These are phyloP conservation scores for Cryptomeria japonica DNA, from an alignment of 75 land plant species.

Conservation along the genomic window DNA sequence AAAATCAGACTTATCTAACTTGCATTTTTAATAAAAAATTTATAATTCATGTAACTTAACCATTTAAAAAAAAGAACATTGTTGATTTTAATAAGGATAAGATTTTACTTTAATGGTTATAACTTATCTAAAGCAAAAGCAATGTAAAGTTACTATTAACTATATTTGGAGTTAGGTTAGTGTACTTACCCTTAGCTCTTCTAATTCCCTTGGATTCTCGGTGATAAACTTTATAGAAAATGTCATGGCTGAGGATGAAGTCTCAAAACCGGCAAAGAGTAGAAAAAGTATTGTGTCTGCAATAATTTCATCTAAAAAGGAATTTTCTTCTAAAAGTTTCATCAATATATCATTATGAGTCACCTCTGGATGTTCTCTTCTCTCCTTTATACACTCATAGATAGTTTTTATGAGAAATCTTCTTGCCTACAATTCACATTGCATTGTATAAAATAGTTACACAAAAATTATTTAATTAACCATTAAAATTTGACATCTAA, in stretches of 20 bases:
- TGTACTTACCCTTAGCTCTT: constrained; percentile 35
- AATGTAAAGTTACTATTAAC: too few species aligned
- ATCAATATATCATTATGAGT: not conserved
- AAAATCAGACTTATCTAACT: too few species aligned
- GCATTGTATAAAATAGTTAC: too few species aligned
- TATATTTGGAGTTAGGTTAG: too few species aligned
- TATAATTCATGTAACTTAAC: too few species aligned
- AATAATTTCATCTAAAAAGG: constrained; percentile 33
- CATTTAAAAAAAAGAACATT: too few species aligned
- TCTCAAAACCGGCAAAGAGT: constrained; percentile 62
- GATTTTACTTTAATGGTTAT: too few species aligned
- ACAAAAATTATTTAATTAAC: too few species aligned
- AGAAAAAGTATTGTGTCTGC: constrained; percentile 52
- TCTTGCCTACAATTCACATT: not conserved
- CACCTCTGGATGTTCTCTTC: not conserved
- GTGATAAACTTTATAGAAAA: constrained; percentile 58
- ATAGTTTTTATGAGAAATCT: not conserved
- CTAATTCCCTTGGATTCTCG: constrained; percentile 28
- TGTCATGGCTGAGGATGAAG: constrained; percentile 50
- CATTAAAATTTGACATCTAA: too few species aligned
- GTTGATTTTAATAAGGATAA: too few species aligned
- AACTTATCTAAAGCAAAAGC: too few species aligned
- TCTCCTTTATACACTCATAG: not conserved
- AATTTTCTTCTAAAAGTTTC: constrained; percentile 29
- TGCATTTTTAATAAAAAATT: too few species aligned